These are phyloP conservation scores for Podila epigama DNA, from an alignment of 192 early-diverging fungal genomes.

Conservation along the genomic window DNA sequence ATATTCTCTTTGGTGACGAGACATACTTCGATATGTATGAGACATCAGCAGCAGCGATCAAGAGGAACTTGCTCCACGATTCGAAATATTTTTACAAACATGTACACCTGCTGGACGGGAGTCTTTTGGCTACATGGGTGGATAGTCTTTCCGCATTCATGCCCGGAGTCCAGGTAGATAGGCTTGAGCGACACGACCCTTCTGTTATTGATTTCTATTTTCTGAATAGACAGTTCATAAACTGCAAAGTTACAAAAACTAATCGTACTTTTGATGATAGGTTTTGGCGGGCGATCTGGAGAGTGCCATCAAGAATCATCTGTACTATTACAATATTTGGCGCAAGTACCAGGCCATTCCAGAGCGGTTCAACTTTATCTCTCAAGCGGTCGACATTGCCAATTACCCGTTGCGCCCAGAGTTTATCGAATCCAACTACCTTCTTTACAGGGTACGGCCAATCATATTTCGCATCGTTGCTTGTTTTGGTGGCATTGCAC, in stretches of 20 bases:
- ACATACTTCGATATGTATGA: conserved; percentile 82
- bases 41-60: conserved; percentile 72
- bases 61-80: conserved; percentile 67
- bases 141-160: conserved; percentile 93
- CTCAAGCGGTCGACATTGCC: conserved; percentile 66
- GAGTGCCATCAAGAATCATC: conserved; percentile 82
- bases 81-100: conserved; percentile 86
- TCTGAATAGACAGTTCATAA: too few species aligned
- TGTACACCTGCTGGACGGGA: conserved; percentile 80
- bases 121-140: conserved; percentile 76
- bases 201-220: too few species aligned
- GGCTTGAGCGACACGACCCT: not conserved
- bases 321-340: conserved; percentile 91
- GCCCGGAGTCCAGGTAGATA: conserved; percentile 84
- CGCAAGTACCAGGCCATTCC: conserved; percentile 83
- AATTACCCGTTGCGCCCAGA: conserved; percentile 93
- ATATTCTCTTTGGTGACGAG: conserved; percentile 86
- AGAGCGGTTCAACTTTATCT: conserved; percentile 84
- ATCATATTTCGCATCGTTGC: too few species aligned
- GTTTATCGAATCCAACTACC: conserved; percentile 93
- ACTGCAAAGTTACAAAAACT: not conserved
- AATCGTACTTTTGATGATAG: conserved; percentile 28
- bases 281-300: conserved; percentile 87
- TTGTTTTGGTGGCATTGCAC: conserved; percentile 17
- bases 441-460: conserved; percentile 71